Percentiles rank a stretch among this genome's conserved stretches.
These are phyloP conservation scores for Diaporthe sp. DNA, from an alignment of 2,329 filamentous ascomycete species.

Conservation along the genomic window DNA sequence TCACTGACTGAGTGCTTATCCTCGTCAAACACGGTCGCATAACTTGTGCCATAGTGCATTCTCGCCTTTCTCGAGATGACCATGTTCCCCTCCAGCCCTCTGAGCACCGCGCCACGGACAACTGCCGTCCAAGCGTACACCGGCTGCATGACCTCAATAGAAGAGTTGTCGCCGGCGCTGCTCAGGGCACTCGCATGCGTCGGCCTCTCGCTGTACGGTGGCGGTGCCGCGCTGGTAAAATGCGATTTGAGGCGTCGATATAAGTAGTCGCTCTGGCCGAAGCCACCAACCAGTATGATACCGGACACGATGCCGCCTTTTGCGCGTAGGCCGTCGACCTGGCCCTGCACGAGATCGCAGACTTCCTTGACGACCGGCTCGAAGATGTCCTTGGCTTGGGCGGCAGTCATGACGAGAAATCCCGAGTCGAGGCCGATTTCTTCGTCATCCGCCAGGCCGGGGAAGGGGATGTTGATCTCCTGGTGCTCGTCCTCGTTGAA, in stretches of 20 bases:
- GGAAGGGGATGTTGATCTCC: constrained; percentile 85
- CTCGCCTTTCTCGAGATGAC: constrained; percentile 81
- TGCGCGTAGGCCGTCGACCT: constrained; percentile 73
- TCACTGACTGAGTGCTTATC: constrained; percentile 79
- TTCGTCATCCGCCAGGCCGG: constrained; percentile 82
- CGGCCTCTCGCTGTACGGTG: constrained; percentile 77
- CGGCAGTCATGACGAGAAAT: constrained; percentile 79
- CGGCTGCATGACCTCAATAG: constrained; percentile 85
- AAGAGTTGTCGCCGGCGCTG: constrained; percentile 60
- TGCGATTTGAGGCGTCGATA: constrained; percentile 79
- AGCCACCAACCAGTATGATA: constrained; percentile 86
- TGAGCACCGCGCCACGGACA: constrained; percentile 80
- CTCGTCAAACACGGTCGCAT: constrained; percentile 85
- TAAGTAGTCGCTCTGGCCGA: constrained; percentile 83
- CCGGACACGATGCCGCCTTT: constrained; percentile 76
- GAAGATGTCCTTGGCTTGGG: constrained; percentile 80
- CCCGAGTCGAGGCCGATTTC: constrained; percentile 81
- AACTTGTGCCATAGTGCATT: constrained; percentile 85
- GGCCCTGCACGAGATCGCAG: constrained; percentile 76
- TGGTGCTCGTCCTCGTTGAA: constrained; percentile 84
- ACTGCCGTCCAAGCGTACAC: constrained; percentile 87
- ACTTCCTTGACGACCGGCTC: constrained; percentile 81
- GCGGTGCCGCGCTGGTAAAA: constrained; percentile 72
- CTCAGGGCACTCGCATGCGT: constrained; percentile 71
- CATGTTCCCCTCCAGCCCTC: constrained; percentile 83